Percentiles rank a stretch among this genome's conserved stretches.
These are phyloP conservation scores for Cladobotryum mycophilum DNA, from an alignment of 2,329 filamentous ascomycete genomes.

Conservation along the genomic window DNA sequence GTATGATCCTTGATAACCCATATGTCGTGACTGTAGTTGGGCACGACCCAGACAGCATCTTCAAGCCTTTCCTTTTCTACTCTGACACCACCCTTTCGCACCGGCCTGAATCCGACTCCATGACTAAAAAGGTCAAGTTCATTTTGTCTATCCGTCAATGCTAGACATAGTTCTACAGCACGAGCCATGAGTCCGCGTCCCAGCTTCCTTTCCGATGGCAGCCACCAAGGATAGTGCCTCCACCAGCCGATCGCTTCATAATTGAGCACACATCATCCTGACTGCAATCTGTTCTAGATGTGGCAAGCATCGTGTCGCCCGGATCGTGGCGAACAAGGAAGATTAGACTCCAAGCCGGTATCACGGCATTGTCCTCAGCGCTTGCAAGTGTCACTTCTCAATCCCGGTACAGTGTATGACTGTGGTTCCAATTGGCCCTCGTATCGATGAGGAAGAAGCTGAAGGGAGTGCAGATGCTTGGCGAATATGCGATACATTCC, in stretches of 20 bases:
- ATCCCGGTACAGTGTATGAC: slow-evolving; percentile 65
- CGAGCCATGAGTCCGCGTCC: neutral
- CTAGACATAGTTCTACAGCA: neutral
- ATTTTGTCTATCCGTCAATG: neutral
- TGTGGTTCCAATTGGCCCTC: neutral
- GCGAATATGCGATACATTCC: neutral
- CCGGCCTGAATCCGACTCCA: neutral
- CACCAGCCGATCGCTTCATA: neutral
- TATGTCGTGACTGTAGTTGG: slow-evolving; percentile 66
- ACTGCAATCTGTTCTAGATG: neutral
- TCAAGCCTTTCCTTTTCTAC: slow-evolving; percentile 44
- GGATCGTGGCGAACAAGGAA: slow-evolving; percentile 44
- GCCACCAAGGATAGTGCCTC: neutral
- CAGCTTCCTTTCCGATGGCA: neutral
- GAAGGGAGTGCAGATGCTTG: neutral
- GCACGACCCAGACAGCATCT: slow-evolving; percentile 43
- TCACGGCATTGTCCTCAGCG: slow-evolving; percentile 57
- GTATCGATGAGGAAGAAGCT: too few species aligned
- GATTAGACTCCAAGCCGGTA: slow-evolving; percentile 63
- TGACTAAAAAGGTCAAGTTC: neutral
- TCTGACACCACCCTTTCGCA: neutral
- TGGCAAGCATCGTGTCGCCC: neutral
- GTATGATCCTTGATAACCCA: slow-evolving; percentile 53
- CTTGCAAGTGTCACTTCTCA: slow-evolving; percentile 57
- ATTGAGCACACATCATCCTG: neutral